Conservation (phyloP, 176 grass and related monocot species). For the Tuctoria greenei region DNA sequence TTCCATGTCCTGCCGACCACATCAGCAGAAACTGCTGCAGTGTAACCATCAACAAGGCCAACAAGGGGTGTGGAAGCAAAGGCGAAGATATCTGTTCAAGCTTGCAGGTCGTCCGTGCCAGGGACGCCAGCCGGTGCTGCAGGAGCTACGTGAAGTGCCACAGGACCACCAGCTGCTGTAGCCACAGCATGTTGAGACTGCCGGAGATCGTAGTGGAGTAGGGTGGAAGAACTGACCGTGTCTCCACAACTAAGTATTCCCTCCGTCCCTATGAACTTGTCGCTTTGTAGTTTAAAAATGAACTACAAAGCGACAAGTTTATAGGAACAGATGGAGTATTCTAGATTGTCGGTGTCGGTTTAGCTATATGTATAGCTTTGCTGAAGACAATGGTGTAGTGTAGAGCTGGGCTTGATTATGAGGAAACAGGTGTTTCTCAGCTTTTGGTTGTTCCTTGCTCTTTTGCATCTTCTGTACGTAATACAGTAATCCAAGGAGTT, state of each 20-base stretch:
- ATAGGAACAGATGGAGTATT: conserved; percentile 6
- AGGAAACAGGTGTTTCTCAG: conserved; percentile 14
- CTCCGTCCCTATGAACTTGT: too few species aligned
- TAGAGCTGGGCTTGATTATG: conserved; percentile 23
- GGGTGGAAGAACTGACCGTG: neutral
- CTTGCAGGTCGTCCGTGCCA: conserved; percentile 31
- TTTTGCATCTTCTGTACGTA: conserved; percentile 25
- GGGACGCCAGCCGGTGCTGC: conserved; percentile 47
- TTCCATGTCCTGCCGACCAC: neutral
- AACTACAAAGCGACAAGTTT: too few species aligned
- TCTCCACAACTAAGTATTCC: too few species aligned
- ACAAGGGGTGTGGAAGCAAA: conserved; percentile 25
- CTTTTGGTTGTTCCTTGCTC: neutral
- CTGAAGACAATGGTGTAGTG: conserved; percentile 26
- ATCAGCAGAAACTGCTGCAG: conserved; percentile 31
- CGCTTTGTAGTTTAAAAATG: too few species aligned
- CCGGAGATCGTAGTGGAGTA: conserved; percentile 85
- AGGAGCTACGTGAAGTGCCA: conserved; percentile 56
- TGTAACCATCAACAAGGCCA: neutral
- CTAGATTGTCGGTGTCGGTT: neutral
- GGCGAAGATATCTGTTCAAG: conserved; percentile 42
- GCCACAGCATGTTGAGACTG: conserved; percentile 53
- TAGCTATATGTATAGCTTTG: neutral
- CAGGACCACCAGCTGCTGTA: conserved; percentile 54
- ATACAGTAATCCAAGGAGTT: conserved; percentile 9